These are phyloP conservation scores for Botrytis elliptica DNA, from an alignment of 2,329 filamentous ascomycete species.

Conservation along the genomic window DNA sequence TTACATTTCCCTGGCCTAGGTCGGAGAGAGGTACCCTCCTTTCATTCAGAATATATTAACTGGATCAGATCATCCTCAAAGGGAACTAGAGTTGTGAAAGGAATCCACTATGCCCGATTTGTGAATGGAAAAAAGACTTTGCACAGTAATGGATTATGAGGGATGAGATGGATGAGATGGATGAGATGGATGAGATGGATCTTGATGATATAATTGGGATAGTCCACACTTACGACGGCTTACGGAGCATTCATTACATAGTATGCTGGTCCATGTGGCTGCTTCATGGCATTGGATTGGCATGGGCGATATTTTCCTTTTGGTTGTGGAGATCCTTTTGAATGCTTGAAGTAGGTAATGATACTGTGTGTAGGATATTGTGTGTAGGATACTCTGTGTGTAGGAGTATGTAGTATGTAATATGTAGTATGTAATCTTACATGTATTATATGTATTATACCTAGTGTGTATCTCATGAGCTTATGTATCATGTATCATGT, in stretches of 20 bases:
- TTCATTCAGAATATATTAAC: neutral
- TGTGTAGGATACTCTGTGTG: neutral
- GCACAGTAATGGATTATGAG: no score
- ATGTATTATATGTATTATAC: no score
- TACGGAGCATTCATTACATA: neutral
- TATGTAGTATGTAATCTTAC: no score
- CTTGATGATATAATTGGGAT: neutral
- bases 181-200: no score
- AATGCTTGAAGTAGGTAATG: no score
- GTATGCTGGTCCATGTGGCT: neutral
- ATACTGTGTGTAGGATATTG: neutral
- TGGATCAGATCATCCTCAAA: neutral
- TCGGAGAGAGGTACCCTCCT: no score
- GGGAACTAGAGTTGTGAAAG: neutral
- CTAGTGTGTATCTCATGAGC: no score
- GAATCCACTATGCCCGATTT: neutral
- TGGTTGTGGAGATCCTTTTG: neutral
- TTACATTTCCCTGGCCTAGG: no score
- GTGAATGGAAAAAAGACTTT: neutral
- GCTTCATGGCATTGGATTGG: neutral
- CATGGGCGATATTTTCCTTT: neutral
- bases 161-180: no score
- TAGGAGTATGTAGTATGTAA: no score
- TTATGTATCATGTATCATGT: no score
- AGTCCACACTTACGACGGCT: constrained; percentile 2